Percentiles rank a stretch among this genome's conserved stretches.
Evolutionary conservation across 2,329 filamentous ascomycete genomes (phyloP).

Genomic region (Chrysoporthe deuterocubensis): DNA sequence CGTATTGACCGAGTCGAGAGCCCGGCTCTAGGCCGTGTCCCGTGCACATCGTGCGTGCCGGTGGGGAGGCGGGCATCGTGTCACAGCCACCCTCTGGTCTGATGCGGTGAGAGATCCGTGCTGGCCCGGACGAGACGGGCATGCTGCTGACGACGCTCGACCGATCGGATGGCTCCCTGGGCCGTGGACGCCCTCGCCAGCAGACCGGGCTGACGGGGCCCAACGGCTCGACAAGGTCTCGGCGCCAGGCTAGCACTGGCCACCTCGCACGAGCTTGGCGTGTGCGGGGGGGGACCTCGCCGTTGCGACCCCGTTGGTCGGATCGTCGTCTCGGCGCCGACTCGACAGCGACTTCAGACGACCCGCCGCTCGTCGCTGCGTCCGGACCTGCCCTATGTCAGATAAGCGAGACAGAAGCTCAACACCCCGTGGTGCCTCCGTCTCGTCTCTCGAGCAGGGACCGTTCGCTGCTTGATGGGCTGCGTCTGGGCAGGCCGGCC

Average conservation of each 20-base stretch:
- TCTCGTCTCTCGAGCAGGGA: not conserved
- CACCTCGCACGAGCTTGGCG: not conserved
- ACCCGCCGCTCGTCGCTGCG: not conserved
- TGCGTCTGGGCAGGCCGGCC: not conserved
- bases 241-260: not conserved
- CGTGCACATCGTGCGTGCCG: not conserved
- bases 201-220: not conserved
- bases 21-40: too few species aligned
- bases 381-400: not conserved
- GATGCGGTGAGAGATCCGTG: not conserved
- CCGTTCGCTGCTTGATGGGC: not conserved
- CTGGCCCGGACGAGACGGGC: not conserved
- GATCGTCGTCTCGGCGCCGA: not conserved
- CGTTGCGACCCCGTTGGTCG: not conserved
- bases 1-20: too few species aligned
- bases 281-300: not conserved
- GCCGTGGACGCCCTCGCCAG: not conserved
- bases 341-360: not conserved
- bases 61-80: too few species aligned
- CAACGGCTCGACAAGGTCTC: conserved; percentile 1
- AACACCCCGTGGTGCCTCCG: not conserved
- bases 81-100: too few species aligned
- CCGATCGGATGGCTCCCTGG: not conserved
- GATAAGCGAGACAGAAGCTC: not conserved
- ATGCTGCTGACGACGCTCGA: not conserved